These are phyloP conservation scores for Lagenidium giganteum DNA, from an alignment of 352 stramenopile species.

Conservation along the genomic window DNA sequence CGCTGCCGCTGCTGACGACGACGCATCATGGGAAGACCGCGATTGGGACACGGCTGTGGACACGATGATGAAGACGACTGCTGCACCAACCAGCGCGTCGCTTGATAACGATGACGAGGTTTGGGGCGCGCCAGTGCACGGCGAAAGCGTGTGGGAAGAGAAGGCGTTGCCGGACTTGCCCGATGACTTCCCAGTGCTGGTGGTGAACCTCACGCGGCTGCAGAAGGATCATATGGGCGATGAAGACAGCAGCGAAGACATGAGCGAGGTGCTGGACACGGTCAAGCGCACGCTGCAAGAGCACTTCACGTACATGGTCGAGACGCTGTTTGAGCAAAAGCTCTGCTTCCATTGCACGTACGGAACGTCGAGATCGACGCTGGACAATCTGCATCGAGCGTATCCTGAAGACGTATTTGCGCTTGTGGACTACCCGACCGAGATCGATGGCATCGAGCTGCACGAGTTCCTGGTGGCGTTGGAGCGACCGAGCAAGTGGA, in stretches of 20 bases:
- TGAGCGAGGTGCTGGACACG: conserved; percentile 31
- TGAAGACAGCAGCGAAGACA: too few relatives aligned
- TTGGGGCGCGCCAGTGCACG: not conserved
- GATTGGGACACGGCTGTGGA: too few relatives aligned
- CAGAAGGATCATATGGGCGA: conserved; percentile 27
- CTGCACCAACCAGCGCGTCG: too few relatives aligned
- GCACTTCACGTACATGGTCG: conserved; percentile 54
- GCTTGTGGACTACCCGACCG: conserved; percentile 61
- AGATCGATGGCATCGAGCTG: conserved; percentile 41
- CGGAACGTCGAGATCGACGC: conserved; percentile 36
- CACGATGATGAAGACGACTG: too few relatives aligned
- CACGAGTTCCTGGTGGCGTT: conserved; percentile 44
- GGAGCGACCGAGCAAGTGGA: conserved; percentile 45
- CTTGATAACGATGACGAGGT: not conserved
- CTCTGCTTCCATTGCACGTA: conserved; percentile 71
- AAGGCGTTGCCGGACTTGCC: conserved; percentile 31
- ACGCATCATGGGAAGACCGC: conserved; percentile 39
- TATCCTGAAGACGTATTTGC: conserved; percentile 58
- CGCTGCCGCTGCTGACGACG: conserved; percentile 1
- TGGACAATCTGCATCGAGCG: conserved; percentile 38
- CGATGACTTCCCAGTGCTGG: conserved; percentile 63
- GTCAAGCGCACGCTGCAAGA: conserved; percentile 45
- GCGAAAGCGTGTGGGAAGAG: conserved; percentile 36
- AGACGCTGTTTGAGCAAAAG: conserved; percentile 68
- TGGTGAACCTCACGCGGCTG: conserved; percentile 59